phyloP scores from a whole-genome alignment of 2,329 filamentous ascomycete species.

The Sclerotinia subarctica region DNA sequence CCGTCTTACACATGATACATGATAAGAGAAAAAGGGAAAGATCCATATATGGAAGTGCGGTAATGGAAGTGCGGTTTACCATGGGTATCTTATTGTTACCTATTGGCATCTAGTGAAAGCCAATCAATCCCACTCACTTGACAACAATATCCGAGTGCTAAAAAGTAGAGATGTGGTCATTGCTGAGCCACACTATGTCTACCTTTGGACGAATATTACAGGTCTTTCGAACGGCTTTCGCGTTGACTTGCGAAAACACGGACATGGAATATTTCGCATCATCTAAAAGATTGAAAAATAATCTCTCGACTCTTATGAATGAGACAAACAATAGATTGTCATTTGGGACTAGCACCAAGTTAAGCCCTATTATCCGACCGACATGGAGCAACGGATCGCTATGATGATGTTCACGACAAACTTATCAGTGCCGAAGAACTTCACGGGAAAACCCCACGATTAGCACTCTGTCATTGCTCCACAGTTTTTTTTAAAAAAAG shows the following conservation, averaged over 20 bases:
- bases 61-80: background rate
- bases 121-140: slow-evolving; percentile 7
- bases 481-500: background rate
- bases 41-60: background rate
- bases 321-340: background rate
- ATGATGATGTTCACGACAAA: background rate
- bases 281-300: background rate
- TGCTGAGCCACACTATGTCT: slow-evolving; percentile 4
- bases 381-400: background rate
- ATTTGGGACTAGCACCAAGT: background rate
- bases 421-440: background rate
- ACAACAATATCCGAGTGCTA: background rate
- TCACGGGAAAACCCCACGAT: background rate
- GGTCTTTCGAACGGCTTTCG: background rate
- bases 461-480: slow-evolving; percentile 5
- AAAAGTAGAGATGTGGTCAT: background rate
- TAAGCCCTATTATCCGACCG: background rate
- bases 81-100: background rate
- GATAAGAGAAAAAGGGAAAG: background rate
- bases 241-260: background rate
- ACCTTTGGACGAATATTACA: background rate
- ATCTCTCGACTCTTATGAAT: background rate
- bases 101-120: background rate
- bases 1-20: background rate
- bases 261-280: background rate